These are phyloP conservation scores for Hericium coralloides DNA, from an alignment of 768 basidiomycete genomes.

Conservation along the genomic window DNA sequence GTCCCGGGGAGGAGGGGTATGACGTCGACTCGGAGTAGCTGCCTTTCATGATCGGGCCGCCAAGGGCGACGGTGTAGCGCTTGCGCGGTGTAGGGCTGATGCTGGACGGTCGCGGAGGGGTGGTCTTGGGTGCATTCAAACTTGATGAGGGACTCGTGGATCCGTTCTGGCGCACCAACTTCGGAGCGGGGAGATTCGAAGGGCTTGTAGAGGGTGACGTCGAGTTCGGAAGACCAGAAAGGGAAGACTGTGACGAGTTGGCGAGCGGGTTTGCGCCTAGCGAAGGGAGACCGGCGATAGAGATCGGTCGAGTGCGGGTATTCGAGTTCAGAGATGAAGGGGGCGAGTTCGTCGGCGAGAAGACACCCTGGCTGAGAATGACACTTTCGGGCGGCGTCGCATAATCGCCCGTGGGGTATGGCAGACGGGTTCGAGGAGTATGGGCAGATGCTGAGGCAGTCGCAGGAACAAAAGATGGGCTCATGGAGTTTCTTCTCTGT, in stretches of 20 bases:
- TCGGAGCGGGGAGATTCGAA: slow-evolving; percentile 4
- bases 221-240: slow-evolving; percentile 16
- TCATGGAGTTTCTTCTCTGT: slow-evolving; percentile 46
- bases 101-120: slow-evolving; percentile 43
- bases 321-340: slow-evolving; percentile 25
- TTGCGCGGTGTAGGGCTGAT: slow-evolving; percentile 65
- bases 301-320: slow-evolving; percentile 30
- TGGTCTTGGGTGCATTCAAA: slow-evolving; percentile 21
- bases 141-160: not conserved
- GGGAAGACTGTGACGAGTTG: slow-evolving; percentile 7
- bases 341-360: slow-evolving; percentile 46
- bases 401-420: slow-evolving; percentile 82
- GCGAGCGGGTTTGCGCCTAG: slow-evolving; percentile 7
- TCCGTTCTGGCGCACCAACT: not conserved
- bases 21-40: slow-evolving; percentile 19
- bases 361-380: slow-evolving; percentile 26
- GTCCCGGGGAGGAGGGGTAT: slow-evolving; percentile 12
- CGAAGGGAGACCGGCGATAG: slow-evolving; percentile 39
- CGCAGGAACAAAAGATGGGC: slow-evolving; percentile 44
- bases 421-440: slow-evolving; percentile 46
- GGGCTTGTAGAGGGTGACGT: slow-evolving; percentile 18
- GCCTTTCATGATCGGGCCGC: slow-evolving; percentile 49
- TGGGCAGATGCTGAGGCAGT: slow-evolving; percentile 27
- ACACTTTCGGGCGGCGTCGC: slow-evolving; percentile 49
- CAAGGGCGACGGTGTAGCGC: slow-evolving; percentile 79